phyloP scores from a whole-genome alignment of 768 basidiomycete species.

The Strobilomyces echinocephalus region DNA sequence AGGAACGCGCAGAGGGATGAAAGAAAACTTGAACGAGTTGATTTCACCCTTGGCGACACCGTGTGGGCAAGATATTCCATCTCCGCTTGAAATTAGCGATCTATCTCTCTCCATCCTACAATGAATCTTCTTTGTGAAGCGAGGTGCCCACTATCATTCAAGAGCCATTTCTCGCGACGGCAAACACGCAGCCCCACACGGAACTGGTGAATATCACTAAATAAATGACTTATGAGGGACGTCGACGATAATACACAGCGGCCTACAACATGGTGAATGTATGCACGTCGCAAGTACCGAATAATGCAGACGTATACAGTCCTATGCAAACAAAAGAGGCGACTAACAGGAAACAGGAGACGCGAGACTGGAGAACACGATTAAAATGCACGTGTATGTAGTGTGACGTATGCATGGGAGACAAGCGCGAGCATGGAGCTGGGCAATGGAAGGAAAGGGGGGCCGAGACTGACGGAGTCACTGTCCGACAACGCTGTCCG shows the following conservation, averaged over 20 bases:
- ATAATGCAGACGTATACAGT: not conserved
- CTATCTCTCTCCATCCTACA: not conserved
- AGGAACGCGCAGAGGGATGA: constrained; percentile 8
- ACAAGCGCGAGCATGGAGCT: not conserved
- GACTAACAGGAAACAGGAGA: not conserved
- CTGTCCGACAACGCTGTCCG: constrained; percentile 21
- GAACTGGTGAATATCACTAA: not conserved
- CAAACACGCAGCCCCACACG: not conserved
- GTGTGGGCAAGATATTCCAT: constrained; percentile 12
- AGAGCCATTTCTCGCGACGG: not conserved
- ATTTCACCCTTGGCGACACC: constrained; percentile 9
- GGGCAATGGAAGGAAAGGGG: not conserved
- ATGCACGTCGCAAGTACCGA: not conserved
- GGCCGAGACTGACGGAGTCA: not conserved
- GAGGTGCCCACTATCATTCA: no score
- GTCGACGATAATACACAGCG: constrained; percentile 9
- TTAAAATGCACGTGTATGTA: constrained; percentile 21
- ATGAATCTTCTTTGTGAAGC: no score
- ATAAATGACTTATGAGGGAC: not conserved
- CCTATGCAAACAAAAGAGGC: not conserved
- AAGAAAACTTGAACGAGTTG: constrained; percentile 19
- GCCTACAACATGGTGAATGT: constrained; percentile 5
- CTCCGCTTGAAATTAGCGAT: constrained; percentile 25
- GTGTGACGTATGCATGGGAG: not conserved
- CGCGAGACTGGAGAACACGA: not conserved